Percentiles rank a stretch among this genome's conserved stretches.
Conservation (phyloP, 2,329 filamentous ascomycete genomes). For the Colletotrichum sp. region DNA sequence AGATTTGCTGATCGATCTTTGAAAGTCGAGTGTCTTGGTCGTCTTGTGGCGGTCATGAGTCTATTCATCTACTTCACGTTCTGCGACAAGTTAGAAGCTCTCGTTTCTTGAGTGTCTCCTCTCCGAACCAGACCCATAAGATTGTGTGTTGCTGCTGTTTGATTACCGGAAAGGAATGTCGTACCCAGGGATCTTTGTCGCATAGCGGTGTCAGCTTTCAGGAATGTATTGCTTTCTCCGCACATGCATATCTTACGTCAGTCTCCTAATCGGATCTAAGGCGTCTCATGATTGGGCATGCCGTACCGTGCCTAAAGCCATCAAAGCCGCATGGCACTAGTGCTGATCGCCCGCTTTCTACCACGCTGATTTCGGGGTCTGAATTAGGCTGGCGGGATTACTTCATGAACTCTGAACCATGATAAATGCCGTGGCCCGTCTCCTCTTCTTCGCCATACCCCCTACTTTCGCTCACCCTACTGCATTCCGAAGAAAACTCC, state of each 20-base stretch:
- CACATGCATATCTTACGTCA: neutral
- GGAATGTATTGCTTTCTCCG: neutral
- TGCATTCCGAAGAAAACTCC: neutral
- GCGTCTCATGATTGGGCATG: neutral
- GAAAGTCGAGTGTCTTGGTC: neutral
- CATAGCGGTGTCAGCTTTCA: neutral
- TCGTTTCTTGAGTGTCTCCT: neutral
- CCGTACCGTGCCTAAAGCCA: neutral
- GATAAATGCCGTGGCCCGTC: neutral
- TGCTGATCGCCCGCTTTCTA: neutral
- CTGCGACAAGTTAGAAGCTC: neutral
- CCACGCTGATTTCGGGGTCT: neutral
- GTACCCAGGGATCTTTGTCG: neutral
- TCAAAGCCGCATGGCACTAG: neutral
- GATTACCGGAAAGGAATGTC: neutral
- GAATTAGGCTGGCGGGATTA: neutral
- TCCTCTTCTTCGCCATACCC: neutral
- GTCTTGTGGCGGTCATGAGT: neutral
- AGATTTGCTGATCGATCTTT: neutral
- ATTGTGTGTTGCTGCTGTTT: neutral
- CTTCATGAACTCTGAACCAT: neutral
- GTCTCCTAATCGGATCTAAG: neutral
- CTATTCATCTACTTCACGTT: neutral
- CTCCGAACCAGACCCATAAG: neutral
- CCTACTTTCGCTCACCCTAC: neutral